Evolutionary conservation across 2,329 filamentous ascomycete genomes (phyloP).

Genomic region (Bertia moriformis): DNA sequence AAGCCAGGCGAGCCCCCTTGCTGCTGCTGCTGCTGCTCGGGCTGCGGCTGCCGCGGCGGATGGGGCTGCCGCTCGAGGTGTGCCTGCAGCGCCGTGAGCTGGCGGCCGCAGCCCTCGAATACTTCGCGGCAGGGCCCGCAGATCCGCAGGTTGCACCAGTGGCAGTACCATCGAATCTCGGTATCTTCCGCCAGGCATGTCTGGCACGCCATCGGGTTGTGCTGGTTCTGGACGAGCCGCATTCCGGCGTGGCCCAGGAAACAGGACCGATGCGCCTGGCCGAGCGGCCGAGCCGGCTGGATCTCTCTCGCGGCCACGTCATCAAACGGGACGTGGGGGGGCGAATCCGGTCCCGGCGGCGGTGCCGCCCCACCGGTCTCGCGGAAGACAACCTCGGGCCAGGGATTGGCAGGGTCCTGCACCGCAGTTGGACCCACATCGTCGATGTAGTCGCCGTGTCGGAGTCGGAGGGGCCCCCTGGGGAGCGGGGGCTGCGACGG

Average conservation of each 20-base stretch:
- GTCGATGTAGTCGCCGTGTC: background rate
- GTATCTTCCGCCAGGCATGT: background rate
- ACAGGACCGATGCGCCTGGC: background rate
- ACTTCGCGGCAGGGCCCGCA: background rate
- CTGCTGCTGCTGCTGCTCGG: too few relatives aligned
- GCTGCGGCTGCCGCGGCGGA: too few relatives aligned
- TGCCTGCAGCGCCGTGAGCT: background rate
- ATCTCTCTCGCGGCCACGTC: background rate
- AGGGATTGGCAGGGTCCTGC: background rate
- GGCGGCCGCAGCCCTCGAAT: background rate
- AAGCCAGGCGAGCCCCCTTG: too few relatives aligned
- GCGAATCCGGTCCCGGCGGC: too few relatives aligned
- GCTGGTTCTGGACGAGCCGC: background rate
- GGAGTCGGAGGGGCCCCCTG: too few relatives aligned
- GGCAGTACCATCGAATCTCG: background rate
- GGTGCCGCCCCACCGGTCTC: too few relatives aligned
- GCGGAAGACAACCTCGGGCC: background rate
- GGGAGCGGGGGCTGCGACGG: too few relatives aligned
- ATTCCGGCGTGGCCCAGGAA: background rate
- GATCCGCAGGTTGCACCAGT: background rate
- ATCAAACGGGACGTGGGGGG: background rate
- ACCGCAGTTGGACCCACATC: background rate
- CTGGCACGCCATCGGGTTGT: background rate
- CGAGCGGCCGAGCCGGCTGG: too few relatives aligned
- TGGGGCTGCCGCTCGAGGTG: background rate